phyloP scores from a whole-genome alignment of 139 green algal genomes.

The Auxenochlorella pyrenoidosa region DNA sequence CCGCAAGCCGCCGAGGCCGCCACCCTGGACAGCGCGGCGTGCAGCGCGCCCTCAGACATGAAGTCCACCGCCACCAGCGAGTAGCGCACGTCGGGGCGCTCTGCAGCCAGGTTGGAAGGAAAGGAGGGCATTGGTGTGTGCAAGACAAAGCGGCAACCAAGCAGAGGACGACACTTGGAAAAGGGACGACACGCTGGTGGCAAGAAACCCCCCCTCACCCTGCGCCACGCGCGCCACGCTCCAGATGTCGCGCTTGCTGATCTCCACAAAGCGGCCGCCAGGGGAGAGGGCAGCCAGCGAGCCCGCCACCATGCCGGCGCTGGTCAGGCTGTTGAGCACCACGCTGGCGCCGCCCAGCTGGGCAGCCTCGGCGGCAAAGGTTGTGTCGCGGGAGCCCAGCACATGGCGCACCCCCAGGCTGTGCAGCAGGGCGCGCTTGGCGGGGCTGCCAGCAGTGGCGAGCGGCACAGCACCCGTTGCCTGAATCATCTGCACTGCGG shows the following conservation, averaged over 20 bases:
- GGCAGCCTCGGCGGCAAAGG: slow-evolving; percentile 67
- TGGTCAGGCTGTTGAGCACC: slow-evolving; percentile 89
- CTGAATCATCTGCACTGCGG: slow-evolving; percentile 67
- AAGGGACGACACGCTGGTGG: too few species aligned
- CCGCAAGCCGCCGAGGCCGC: slow-evolving; percentile 51
- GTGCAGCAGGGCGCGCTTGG: slow-evolving; percentile 72
- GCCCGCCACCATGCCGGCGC: slow-evolving; percentile 84
- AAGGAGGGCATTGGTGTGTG: slow-evolving; percentile 34
- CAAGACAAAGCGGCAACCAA: neutral
- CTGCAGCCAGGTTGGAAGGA: slow-evolving; percentile 32
- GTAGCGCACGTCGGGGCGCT: slow-evolving; percentile 84
- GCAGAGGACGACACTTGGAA: too few species aligned
- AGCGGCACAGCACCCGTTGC: slow-evolving; percentile 52
- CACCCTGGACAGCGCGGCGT: slow-evolving; percentile 47
- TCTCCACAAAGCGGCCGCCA: slow-evolving; percentile 83
- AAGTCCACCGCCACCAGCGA: slow-evolving; percentile 89
- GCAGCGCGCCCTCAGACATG: slow-evolving; percentile 70
- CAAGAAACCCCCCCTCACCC: neutral
- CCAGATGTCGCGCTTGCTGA: slow-evolving; percentile 94
- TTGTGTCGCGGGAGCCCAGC: slow-evolving; percentile 67
- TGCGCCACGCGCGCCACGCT: slow-evolving; percentile 45
- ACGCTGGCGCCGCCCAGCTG: slow-evolving; percentile 70
- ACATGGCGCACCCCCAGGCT: slow-evolving; percentile 54
- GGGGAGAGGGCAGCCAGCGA: slow-evolving; percentile 65
- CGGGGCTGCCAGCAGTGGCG: slow-evolving; percentile 63